Evolutionary conservation across 1,284 basidiomycete genomes (phyloP), one percentile per base, ranked within the genome.

Genomic region (Clitocybe nebularis): DNA sequence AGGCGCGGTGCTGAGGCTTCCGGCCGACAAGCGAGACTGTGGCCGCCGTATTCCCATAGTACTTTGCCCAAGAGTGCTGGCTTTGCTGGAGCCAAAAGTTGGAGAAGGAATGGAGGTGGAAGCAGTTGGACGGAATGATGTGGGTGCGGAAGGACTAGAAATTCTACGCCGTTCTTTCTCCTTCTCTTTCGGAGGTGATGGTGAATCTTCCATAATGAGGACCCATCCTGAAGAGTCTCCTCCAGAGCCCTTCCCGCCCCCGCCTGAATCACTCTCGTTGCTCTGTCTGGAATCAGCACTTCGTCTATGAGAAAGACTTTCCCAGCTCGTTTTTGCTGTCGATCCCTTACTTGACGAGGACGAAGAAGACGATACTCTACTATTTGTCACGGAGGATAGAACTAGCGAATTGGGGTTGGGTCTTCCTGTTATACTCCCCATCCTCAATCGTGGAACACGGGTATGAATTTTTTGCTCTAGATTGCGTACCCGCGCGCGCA

Each of bases 381-480:
- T 49, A 33, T 57, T 54, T 17, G 62, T 59, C 13, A 64, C 57
- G 20, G 63, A 56, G 2, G 70, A 65, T 1, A 59, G 47, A n/a
- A 60, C 52, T 30, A 64, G 56, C 3, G 64, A 48, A 51, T 65
- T 69, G 40, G 61, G 48, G 49, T 62, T 71, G 28, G 71, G 59
- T 32, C 76, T 73, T 44, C 70, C 73, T 25, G 75, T 79, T 37
- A 79, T 74, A 54, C 85, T 89, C 20, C 79, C 80, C 77, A 87
- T 85, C 6, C 87, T 81, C 41, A 89, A 57, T 43, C 86, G 74
- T 14, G 87, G 88, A 40, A 90, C 87, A 34, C 84, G 82, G 32
- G 85, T 88, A 55, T 89, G 86, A 39, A 90, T 85, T 64, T 85
- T 87, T 64, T 88, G 85, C 56, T 90, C 85, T 35, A 90, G 64